phyloP scores from a whole-genome alignment of 2,329 filamentous ascomycete species.

The Orbilia quercus region DNA sequence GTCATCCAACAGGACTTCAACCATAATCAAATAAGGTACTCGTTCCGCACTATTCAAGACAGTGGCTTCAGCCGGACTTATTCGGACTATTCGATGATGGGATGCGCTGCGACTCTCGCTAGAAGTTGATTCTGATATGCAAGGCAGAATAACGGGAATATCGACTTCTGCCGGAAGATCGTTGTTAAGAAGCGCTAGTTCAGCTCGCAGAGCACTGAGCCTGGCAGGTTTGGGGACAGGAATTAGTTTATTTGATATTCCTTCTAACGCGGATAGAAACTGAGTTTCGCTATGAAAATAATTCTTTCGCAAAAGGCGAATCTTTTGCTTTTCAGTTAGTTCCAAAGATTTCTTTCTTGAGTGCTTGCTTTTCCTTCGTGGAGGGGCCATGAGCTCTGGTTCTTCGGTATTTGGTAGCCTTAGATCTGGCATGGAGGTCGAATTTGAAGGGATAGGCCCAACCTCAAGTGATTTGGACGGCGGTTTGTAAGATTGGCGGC shows the following conservation, averaged over 20 bases:
- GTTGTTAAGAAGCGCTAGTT: slow-evolving; percentile 81
- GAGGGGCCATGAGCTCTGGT: slow-evolving; percentile 58
- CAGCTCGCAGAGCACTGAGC: slow-evolving; percentile 81
- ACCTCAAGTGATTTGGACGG: slow-evolving; percentile 42
- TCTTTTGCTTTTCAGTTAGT: slow-evolving; percentile 74
- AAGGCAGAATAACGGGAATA: slow-evolving; percentile 80
- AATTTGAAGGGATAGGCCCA: slow-evolving; percentile 35
- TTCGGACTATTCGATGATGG: slow-evolving; percentile 83
- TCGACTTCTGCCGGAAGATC: slow-evolving; percentile 86
- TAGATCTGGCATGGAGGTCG: slow-evolving; percentile 60
- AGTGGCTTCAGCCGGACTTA: slow-evolving; percentile 85
- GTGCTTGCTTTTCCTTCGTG: slow-evolving; percentile 57
- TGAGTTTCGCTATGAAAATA: slow-evolving; percentile 85
- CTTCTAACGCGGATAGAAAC: slow-evolving; percentile 81
- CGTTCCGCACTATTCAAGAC: slow-evolving; percentile 88
- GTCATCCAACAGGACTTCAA: slow-evolving; percentile 82
- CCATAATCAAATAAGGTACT: slow-evolving; percentile 85
- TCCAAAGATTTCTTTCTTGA: slow-evolving; percentile 62
- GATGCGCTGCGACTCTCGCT: slow-evolving; percentile 76
- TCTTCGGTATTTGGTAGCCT: slow-evolving; percentile 39
- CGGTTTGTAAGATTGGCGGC: slow-evolving; percentile 44
- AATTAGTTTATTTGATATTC: slow-evolving; percentile 85
- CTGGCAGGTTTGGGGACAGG: slow-evolving; percentile 83
- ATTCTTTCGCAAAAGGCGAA: slow-evolving; percentile 79
- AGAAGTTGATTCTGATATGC: slow-evolving; percentile 67